Conservation (phyloP, 2,329 filamentous ascomycete genomes). For the Ceratocystis harringtonii region DNA sequence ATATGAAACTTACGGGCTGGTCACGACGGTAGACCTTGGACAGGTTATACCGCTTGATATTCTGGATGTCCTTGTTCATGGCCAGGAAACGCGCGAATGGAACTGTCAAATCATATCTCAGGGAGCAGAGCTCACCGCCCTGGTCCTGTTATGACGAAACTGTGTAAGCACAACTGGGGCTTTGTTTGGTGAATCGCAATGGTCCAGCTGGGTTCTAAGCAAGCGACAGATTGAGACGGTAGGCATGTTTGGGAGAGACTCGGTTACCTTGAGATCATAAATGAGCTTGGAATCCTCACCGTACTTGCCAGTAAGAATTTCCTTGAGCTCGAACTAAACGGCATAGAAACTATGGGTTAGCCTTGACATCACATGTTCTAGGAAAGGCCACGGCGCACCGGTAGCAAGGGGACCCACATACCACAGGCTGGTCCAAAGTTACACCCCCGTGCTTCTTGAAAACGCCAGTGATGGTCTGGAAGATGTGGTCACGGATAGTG, state of each 20-base stretch:
- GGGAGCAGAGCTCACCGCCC: slow-evolving; percentile 58
- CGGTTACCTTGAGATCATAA: slow-evolving; percentile 44
- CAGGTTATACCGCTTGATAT: slow-evolving; percentile 89
- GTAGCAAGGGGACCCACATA: background rate
- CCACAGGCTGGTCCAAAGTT: slow-evolving; percentile 62
- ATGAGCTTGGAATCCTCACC: slow-evolving; percentile 87
- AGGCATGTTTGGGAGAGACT: background rate
- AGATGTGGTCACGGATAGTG: slow-evolving; percentile 68
- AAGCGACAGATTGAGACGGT: background rate
- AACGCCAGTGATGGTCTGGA: slow-evolving; percentile 56
- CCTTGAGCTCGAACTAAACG: slow-evolving; percentile 57
- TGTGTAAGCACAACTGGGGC: slow-evolving; percentile 2
- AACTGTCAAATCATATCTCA: slow-evolving; percentile 78
- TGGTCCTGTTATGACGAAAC: slow-evolving; percentile 50
- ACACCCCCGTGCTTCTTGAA: slow-evolving; percentile 74
- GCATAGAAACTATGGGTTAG: background rate
- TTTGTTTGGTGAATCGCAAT: slow-evolving; percentile 19
- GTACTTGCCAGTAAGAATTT: slow-evolving; percentile 80
- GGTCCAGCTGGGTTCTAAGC: background rate
- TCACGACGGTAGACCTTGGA: slow-evolving; percentile 57
- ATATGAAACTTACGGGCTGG: slow-evolving; percentile 23
- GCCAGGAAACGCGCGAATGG: slow-evolving; percentile 86
- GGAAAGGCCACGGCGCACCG: background rate
- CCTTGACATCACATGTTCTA: background rate
- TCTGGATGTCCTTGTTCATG: slow-evolving; percentile 70